These are phyloP conservation scores for Yamadazyma kitorensis DNA, from an alignment of 805 yeast species.

Conservation along the genomic window DNA sequence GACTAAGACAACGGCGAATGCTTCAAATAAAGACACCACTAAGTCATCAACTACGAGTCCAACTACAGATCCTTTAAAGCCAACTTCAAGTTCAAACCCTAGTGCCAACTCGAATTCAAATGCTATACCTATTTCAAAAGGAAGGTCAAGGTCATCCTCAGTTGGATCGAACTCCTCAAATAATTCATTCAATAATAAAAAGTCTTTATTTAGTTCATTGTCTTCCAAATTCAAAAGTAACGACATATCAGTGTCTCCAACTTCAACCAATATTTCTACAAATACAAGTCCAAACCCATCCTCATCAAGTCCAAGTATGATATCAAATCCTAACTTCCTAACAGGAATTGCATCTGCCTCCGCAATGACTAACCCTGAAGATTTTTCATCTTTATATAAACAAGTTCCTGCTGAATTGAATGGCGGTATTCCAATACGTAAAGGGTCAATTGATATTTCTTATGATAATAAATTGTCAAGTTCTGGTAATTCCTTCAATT, in stretches of 20 bases:
- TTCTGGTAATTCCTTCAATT: constrained; percentile 11
- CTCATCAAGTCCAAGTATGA: too few relatives aligned
- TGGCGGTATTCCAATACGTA: constrained; percentile 12
- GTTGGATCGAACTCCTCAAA: constrained; percentile 14
- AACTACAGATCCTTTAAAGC: constrained; percentile 6
- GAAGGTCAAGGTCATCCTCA: constrained; percentile 15
- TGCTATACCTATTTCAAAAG: constrained; percentile 9
- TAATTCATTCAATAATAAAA: constrained; percentile 12
- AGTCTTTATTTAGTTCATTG: constrained; percentile 35
- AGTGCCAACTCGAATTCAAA: constrained; percentile 12
- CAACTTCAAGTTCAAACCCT: constrained; percentile 10
- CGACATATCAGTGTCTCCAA: constrained; percentile 7
- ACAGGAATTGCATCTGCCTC: neutral
- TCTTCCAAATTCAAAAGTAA: constrained; percentile 38
- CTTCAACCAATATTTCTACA: constrained; percentile 4
- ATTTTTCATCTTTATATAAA: constrained; percentile 8
- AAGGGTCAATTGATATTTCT: constrained; percentile 7
- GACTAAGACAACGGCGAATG: too few relatives aligned
- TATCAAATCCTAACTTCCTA: constrained; percentile 5
- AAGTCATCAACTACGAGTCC: constrained; percentile 9
- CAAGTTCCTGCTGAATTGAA: constrained; percentile 11
- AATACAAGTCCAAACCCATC: constrained; percentile 2
- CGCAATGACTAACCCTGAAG: constrained; percentile 1
- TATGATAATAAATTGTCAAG: constrained; percentile 6
- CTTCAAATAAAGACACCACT: too few relatives aligned